phyloP scores from a whole-genome alignment of 2,329 filamentous ascomycete genomes.

The Monosporascus cannonballus region DNA sequence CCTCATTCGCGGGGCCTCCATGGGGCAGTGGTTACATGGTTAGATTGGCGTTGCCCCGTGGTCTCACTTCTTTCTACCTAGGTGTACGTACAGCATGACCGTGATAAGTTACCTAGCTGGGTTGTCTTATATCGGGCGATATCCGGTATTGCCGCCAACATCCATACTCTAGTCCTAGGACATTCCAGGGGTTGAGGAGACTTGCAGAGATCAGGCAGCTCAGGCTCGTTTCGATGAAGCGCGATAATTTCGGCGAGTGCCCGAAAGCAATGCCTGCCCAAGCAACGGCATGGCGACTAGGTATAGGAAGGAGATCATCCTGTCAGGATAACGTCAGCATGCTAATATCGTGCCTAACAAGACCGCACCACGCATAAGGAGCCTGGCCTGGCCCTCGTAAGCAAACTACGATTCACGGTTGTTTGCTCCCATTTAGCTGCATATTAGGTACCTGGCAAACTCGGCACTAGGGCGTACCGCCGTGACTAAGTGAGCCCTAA shows the following conservation, averaged over 20 bases:
- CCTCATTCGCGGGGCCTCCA: background rate
- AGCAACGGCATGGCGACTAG: background rate
- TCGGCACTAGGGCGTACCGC: background rate
- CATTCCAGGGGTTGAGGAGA: background rate
- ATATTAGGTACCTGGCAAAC: background rate
- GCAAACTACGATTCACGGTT: background rate
- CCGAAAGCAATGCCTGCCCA: background rate
- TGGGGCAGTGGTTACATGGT: background rate
- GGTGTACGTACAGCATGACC: background rate
- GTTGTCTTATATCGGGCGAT: background rate
- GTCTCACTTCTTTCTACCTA: too few relatives aligned
- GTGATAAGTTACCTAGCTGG: background rate
- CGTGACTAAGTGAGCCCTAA: background rate
- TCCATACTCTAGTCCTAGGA: background rate
- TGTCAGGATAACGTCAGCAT: background rate
- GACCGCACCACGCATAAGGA: background rate
- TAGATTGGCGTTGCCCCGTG: background rate
- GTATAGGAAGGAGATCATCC: background rate
- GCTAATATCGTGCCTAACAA: background rate
- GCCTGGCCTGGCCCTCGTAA: background rate
- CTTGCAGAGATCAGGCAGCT: background rate
- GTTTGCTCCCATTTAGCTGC: slow-evolving; percentile 1
- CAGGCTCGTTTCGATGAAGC: background rate
- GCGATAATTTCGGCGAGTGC: background rate
- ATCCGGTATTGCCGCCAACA: background rate